phyloP scores from a whole-genome alignment of 202 grass and related monocot genomes.

The Brachypodium distachyon region DNA sequence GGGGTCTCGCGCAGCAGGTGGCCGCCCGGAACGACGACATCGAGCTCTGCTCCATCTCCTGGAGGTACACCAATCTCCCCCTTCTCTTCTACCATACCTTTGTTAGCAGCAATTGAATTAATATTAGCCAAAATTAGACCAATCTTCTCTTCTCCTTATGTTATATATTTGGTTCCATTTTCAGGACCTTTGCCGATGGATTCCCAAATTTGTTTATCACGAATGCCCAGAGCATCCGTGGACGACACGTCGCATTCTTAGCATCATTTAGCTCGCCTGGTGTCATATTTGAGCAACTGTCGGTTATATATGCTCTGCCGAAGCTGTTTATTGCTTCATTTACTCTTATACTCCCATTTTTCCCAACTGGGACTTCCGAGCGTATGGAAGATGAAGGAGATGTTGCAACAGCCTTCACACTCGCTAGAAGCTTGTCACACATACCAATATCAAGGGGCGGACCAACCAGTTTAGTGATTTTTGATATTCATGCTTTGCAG shows the following conservation, averaged over 20 bases:
- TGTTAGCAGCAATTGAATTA: neutral
- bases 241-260: conserved; percentile 81
- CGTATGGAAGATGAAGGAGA: conserved; percentile 99
- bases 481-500: conserved; percentile 96
- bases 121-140: neutral
- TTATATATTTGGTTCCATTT: conserved; percentile 14
- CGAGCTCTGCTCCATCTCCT: conserved; percentile 69
- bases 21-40: conserved; percentile 68
- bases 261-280: conserved; percentile 91
- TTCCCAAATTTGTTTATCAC: conserved; percentile 99
- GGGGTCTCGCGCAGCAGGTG: conserved; percentile 57
- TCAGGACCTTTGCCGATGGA: conserved; percentile 78
- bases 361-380: conserved; percentile 92
- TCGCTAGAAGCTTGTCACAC: conserved; percentile 92
- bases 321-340: conserved; percentile 90
- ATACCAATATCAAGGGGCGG: conserved; percentile 95
- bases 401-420: conserved; percentile 84
- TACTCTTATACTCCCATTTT: conserved; percentile 91
- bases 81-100: neutral
- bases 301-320: conserved; percentile 79
- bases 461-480: conserved; percentile 91
- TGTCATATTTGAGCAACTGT: conserved; percentile 97
- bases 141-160: neutral
- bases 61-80: conserved; percentile 37
- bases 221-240: conserved; percentile 68